A percentile compares a stretch with the other conserved stretches of the same genome.
Evolutionary conservation across 352 stramenopile genomes (phyloP).

Genomic region (Phytophthora vignae): DNA sequence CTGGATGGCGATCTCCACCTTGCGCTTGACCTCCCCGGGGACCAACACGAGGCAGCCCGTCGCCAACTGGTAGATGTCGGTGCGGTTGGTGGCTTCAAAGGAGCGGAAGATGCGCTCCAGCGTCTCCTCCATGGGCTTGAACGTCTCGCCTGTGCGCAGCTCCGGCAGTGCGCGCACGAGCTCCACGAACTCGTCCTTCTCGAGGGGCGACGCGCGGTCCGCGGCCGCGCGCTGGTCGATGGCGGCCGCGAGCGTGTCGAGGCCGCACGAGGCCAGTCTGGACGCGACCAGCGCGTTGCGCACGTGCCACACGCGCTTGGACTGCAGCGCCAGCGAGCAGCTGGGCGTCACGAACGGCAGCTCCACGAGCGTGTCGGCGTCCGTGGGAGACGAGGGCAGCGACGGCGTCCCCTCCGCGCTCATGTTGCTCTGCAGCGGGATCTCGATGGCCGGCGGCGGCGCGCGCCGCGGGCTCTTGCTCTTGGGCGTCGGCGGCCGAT

Average conservation of each 20-base stretch:
- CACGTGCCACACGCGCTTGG: slow-evolving; percentile 71
- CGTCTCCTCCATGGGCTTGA: slow-evolving; percentile 68
- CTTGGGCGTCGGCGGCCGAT: slow-evolving; percentile 1
- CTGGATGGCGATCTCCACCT: slow-evolving; percentile 65
- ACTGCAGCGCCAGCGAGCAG: slow-evolving; percentile 71
- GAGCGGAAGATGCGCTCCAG: slow-evolving; percentile 73
- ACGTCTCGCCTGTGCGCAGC: slow-evolving; percentile 65
- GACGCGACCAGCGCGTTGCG: slow-evolving; percentile 78
- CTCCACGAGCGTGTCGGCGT: slow-evolving; percentile 54
- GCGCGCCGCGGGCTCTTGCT: not conserved
- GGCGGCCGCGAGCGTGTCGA: slow-evolving; percentile 45
- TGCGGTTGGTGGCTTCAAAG: slow-evolving; percentile 64
- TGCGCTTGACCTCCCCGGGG: slow-evolving; percentile 57
- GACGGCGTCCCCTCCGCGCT: slow-evolving; percentile 51
- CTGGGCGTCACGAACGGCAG: slow-evolving; percentile 68
- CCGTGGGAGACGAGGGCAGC: slow-evolving; percentile 67
- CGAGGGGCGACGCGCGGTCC: slow-evolving; percentile 30
- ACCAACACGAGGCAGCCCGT: slow-evolving; percentile 65
- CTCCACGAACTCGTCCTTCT: slow-evolving; percentile 68
- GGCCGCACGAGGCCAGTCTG: slow-evolving; percentile 57
- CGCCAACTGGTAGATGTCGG: slow-evolving; percentile 70
- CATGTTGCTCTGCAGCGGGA: slow-evolving; percentile 65
- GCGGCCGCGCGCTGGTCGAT: slow-evolving; percentile 43
- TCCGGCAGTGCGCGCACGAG: slow-evolving; percentile 63
- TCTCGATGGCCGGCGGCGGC: slow-evolving; percentile 26